A percentile compares a stretch with the other conserved stretches of the same genome.
Conservation (phyloP, 169 alveolate genomes). For the Plasmodium reichenowi region DNA sequence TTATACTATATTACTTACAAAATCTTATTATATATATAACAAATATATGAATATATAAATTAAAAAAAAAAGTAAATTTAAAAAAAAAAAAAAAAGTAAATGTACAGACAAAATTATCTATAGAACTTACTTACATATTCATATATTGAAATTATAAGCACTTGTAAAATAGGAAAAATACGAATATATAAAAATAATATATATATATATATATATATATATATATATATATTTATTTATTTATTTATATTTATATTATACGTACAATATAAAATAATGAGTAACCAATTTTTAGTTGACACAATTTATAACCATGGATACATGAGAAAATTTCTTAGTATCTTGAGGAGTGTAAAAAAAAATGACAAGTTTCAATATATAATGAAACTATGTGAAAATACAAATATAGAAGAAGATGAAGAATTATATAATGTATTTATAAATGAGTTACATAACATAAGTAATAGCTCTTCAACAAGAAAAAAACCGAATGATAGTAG, state of each 20-base stretch:
- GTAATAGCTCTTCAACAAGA: neutral
- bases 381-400: constrained; percentile 28
- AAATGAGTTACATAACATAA: constrained; percentile 19
- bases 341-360: constrained; percentile 42
- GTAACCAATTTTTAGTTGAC: constrained; percentile 58
- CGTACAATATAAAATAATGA: constrained; percentile 5
- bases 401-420: constrained; percentile 48
- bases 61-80: too few relatives aligned
- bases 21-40: too few relatives aligned
- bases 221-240: too few relatives aligned
- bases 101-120: too few relatives aligned
- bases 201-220: too few relatives aligned
- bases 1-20: too few relatives aligned
- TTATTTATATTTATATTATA: too few relatives aligned
- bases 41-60: too few relatives aligned
- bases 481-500: constrained; percentile 1
- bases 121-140: too few relatives aligned
- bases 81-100: too few relatives aligned
- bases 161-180: neutral
- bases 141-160: too few relatives aligned
- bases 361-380: constrained; percentile 36
- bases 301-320: constrained; percentile 62
- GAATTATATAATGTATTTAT: constrained; percentile 32
- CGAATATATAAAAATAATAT: too few relatives aligned
- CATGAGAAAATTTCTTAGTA: constrained; percentile 49